Percentiles rank a stretch among this genome's conserved stretches.
Evolutionary conservation across 257 asterid species (phyloP).

Genomic region (Penstemon barbatus): DNA sequence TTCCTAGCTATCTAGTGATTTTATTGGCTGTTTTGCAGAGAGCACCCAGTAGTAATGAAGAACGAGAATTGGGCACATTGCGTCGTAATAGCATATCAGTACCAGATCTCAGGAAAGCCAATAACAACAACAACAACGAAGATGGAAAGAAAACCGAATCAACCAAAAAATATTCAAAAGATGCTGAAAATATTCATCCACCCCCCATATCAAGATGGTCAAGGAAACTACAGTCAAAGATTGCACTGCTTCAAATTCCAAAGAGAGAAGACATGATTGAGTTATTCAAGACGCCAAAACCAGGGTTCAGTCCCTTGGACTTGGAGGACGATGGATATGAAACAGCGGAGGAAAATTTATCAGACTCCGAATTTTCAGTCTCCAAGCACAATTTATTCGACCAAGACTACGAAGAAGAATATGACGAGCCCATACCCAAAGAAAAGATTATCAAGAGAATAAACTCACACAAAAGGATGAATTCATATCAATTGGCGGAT

Average conservation of each 20-base stretch:
- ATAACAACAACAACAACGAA: conserved; percentile 24
- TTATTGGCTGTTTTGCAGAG: conserved; percentile 45
- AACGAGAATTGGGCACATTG: conserved; percentile 34
- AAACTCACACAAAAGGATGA: conserved; percentile 64
- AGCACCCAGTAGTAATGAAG: conserved; percentile 52
- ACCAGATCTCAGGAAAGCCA: conserved; percentile 37
- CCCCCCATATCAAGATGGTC: conserved; percentile 53
- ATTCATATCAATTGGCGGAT: conserved; percentile 72
- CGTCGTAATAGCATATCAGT: conserved; percentile 54
- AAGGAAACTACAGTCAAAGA: conserved; percentile 49
- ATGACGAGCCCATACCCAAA: conserved; percentile 50
- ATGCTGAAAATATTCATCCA: conserved; percentile 35
- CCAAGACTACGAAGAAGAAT: conserved; percentile 42
- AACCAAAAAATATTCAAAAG: conserved; percentile 37
- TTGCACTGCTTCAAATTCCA: conserved; percentile 61
- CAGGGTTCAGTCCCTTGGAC: conserved; percentile 22
- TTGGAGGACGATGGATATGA: conserved; percentile 54
- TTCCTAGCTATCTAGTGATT: neutral
- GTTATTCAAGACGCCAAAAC: conserved; percentile 45
- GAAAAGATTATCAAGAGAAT: conserved; percentile 72
- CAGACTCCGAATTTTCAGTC: conserved; percentile 57
- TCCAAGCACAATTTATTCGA: conserved; percentile 65
- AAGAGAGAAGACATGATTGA: conserved; percentile 37
- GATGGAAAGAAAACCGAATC: conserved; percentile 18
- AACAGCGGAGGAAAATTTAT: conserved; percentile 69